Evolutionary conservation across 148 eudicot species (phyloP), one percentile per base, ranked within the genome.

Genomic region (Camellia japonica): DNA sequence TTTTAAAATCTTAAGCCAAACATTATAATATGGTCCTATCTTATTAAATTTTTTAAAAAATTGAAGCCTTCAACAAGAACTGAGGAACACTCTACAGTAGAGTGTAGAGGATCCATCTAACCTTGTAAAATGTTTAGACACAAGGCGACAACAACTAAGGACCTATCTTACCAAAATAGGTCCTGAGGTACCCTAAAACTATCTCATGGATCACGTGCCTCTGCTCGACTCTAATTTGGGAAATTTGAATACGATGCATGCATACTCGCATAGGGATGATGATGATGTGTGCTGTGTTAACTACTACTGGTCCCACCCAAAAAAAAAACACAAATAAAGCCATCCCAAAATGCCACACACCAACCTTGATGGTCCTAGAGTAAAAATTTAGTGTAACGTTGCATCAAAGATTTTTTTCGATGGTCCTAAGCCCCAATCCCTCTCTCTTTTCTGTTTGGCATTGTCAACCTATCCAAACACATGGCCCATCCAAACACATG

Each of bases 401-500:
- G 1, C 38, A 23, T 23, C 30, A 23, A 23, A 23, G 30, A 23
- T 23, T 23, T 23, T 23, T 23, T 23, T 23, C 30, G 58, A 70
- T 51, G 51, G 80, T 19, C 44, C 75, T 11, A 52, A 72, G 75
- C 58, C 62, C 75, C 75, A 72, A 52, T 7, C 52, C 73, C 74
- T 2, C 1, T 2, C 67, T 80, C 69, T 75, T 80, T 77, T 66
- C 38, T 69, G 72, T 42, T 76, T 9, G 46, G 77, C 65, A 76
- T 78, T 72, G 74, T 81, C 79, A 81, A 74, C 71, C 83, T 69
- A 73, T 84, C 65, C 38, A 43, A 76, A 10, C 6, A 49, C 30
- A 44, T 76, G 82, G 76, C 81, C 85, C 85, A 82, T 80, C 8
- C 52, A 43, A 70, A 30, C 73, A 59, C 80, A 79, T 82, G 79